Percentiles rank a stretch among this genome's conserved stretches.
These are phyloP conservation scores for Haematococcus lacustris DNA, from an alignment of 139 green algal species.

Conservation along the genomic window DNA sequence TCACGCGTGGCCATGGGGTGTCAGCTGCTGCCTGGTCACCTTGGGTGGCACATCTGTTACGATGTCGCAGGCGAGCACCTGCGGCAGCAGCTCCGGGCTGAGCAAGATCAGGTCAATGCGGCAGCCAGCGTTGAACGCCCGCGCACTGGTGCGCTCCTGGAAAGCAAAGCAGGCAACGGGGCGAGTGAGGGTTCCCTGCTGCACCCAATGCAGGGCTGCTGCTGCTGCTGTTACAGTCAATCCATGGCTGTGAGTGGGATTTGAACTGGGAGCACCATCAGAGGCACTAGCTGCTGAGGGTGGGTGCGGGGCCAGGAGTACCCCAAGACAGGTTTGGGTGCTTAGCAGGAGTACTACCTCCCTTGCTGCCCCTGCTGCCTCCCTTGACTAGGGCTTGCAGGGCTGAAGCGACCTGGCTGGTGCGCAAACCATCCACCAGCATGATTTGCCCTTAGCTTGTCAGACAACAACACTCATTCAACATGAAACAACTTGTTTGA, in stretches of 20 bases:
- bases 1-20: no score
- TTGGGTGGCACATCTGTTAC: conserved; percentile 54
- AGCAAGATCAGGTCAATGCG: conserved; percentile 65
- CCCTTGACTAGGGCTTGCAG: no score
- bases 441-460: no score
- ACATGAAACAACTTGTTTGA: no score
- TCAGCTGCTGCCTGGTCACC: conserved; percentile 34
- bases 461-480: neutral
- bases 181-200: neutral
- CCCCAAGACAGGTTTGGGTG: conserved; percentile 7
- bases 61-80: conserved; percentile 50
- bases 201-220: neutral
- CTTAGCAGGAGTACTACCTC: no score
- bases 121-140: conserved; percentile 59
- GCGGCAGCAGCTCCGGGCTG: conserved; percentile 34
- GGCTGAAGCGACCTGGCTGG: no score
- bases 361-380: no score
- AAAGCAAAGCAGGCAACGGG: neutral
- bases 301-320: neutral
- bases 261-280: no score
- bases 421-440: no score
- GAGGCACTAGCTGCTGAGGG: no score
- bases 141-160: conserved; percentile 45
- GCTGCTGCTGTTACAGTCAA: neutral
- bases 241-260: no score